A percentile compares a stretch with the other conserved stretches of the same genome.
These are phyloP conservation scores for Lasiosphaeria hispida DNA, from an alignment of 495 filamentous ascomycete genomes.

Conservation along the genomic window DNA sequence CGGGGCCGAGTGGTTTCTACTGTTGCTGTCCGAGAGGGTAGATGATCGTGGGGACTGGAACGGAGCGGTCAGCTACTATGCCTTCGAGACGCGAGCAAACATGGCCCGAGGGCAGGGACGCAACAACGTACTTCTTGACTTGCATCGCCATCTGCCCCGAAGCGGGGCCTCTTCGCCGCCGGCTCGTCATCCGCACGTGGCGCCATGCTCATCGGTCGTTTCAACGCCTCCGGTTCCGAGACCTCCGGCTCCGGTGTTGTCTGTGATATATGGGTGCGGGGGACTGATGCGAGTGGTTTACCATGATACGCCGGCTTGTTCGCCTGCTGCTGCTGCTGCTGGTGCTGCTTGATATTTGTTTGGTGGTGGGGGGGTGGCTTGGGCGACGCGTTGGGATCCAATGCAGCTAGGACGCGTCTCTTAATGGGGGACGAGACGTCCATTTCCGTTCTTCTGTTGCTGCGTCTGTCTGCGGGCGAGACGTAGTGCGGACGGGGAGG, in stretches of 20 bases:
- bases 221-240: too few species aligned
- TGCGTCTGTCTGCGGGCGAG: neutral
- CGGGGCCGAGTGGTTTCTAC: slow-evolving; percentile 20
- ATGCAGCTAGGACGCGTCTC: slow-evolving; percentile 45
- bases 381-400: slow-evolving; percentile 42
- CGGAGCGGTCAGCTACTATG: neutral
- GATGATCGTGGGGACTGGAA: neutral
- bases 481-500: neutral
- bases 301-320: neutral
- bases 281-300: neutral
- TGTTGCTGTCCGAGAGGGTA: neutral
- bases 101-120: neutral
- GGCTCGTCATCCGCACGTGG: neutral
- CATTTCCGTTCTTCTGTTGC: slow-evolving; percentile 23
- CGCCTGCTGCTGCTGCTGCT: neutral
- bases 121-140: neutral
- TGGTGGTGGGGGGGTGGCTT: neutral
- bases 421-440: slow-evolving; percentile 35
- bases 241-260: too few species aligned
- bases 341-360: neutral
- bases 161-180: slow-evolving; percentile 12
- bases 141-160: neutral
- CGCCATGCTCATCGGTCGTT: too few species aligned
- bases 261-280: neutral
- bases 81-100: neutral